These are phyloP conservation scores for Chlorella sp. DNA, from an alignment of 139 green algal genomes.

Conservation along the genomic window DNA sequence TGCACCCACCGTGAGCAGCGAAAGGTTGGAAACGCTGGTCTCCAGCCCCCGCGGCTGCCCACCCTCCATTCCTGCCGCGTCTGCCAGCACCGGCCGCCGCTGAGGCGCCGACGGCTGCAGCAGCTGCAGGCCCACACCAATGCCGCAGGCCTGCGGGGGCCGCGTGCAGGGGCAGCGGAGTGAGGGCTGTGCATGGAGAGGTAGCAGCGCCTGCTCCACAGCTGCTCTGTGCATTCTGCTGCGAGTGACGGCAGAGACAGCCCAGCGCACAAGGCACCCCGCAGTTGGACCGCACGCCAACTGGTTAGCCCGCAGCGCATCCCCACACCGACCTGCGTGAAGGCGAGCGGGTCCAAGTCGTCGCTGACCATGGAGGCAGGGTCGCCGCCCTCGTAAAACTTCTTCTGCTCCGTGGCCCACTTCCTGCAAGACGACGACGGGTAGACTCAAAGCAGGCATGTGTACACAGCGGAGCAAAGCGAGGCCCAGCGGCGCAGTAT, in stretches of 20 bases:
- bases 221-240: no score
- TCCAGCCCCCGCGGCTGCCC: background rate
- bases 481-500: no score
- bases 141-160: slow-evolving; percentile 33
- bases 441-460: no score
- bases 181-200: no score
- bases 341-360: slow-evolving; percentile 37
- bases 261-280: no score
- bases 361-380: slow-evolving; percentile 9
- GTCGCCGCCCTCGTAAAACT: slow-evolving; percentile 8
- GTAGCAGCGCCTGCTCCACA: no score
- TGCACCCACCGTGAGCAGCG: background rate
- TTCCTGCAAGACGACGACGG: no score
- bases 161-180: background rate
- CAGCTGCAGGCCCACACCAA: slow-evolving; percentile 32
- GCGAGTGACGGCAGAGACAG: no score
- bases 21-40: slow-evolving; percentile 1
- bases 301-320: background rate
- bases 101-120: background rate
- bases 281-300: background rate
- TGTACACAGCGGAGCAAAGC: no score
- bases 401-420: slow-evolving; percentile 37
- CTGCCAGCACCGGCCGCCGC: background rate
- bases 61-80: background rate
- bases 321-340: slow-evolving; percentile 18